These are phyloP conservation scores for Tolypocladium endophyticum DNA, from an alignment of 2,329 filamentous ascomycete genomes.

Conservation along the genomic window DNA sequence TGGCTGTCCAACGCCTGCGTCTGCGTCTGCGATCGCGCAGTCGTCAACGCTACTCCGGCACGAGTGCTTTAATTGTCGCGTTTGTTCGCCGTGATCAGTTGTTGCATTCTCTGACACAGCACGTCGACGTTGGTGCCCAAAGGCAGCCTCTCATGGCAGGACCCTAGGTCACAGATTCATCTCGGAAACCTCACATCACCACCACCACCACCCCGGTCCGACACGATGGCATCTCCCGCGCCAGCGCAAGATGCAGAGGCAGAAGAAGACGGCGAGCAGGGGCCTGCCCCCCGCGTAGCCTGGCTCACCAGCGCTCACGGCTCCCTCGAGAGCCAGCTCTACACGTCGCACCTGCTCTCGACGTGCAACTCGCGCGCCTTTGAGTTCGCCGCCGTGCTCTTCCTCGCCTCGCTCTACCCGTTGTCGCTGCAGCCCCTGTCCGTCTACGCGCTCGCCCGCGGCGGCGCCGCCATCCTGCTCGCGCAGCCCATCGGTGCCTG, in stretches of 20 bases:
- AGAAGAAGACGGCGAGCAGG: not conserved
- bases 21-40: no score
- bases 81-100: no score
- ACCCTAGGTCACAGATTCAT: no score
- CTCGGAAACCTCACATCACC: no score
- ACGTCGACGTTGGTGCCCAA: not conserved
- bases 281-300: not conserved
- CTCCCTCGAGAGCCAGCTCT: conserved; percentile 28
- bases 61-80: no score
- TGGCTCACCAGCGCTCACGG: not conserved
- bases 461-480: conserved; percentile 45
- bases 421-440: conserved; percentile 55
- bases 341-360: conserved; percentile 50
- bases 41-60: no score
- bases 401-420: conserved; percentile 43
- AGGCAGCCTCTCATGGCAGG: no score
- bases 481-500: conserved; percentile 46
- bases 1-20: no score
- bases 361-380: conserved; percentile 56
- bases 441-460: conserved; percentile 55
- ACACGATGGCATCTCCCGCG: not conserved
- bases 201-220: no score
- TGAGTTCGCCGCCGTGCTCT: conserved; percentile 52
- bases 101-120: not conserved
- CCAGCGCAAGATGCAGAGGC: not conserved